A percentile compares a stretch with the other conserved stretches of the same genome.
Evolutionary conservation across 768 basidiomycete species (phyloP).

Genomic region (Amanita pallidorosea): DNA sequence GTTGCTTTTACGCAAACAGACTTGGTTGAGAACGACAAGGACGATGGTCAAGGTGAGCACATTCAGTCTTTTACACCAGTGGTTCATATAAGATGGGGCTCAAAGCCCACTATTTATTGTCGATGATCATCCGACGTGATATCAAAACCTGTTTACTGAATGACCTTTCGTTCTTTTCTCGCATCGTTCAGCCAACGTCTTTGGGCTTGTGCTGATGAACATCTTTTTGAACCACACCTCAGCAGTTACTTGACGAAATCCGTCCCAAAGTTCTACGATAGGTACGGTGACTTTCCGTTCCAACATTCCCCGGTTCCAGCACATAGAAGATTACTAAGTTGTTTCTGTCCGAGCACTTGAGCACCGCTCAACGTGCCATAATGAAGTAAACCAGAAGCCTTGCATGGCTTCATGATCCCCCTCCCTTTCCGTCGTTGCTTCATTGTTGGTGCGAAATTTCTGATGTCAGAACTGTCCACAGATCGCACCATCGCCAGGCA

Average conservation of each 20-base stretch:
- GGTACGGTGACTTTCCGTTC: no score
- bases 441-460: background rate
- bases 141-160: background rate
- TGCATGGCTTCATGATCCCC: background rate
- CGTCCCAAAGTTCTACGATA: no score
- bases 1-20: background rate
- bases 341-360: no score
- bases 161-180: background rate
- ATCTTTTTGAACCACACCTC: no score
- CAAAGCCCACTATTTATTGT: slow-evolving; percentile 1
- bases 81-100: background rate
- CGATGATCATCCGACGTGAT: background rate
- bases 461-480: no score
- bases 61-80: no score
- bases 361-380: background rate
- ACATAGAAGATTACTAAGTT: no score
- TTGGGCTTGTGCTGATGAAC: background rate
- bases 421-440: background rate
- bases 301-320: no score
- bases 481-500: no score
- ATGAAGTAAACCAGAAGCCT: background rate
- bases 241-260: no score
- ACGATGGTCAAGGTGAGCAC: no score
- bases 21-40: background rate
- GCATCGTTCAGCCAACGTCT: background rate